Percentiles rank a stretch among this genome's conserved stretches.
These are phyloP conservation scores for Cryptococcus amylolentus DNA, from an alignment of 1,284 basidiomycete genomes.

Conservation along the genomic window DNA sequence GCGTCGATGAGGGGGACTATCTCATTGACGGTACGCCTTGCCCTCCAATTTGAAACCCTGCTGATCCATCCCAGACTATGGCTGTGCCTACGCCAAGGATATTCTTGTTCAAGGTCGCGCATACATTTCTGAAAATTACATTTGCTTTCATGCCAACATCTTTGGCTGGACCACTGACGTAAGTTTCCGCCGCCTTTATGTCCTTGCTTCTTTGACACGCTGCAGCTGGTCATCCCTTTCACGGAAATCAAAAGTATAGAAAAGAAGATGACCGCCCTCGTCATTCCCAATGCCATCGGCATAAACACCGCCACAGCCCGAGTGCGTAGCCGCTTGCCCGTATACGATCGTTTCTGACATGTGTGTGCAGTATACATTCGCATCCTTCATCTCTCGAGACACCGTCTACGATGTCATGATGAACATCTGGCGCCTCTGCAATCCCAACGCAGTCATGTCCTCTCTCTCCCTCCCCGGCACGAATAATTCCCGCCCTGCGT, in stretches of 20 bases:
- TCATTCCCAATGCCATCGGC: conserved; percentile 97
- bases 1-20: conserved; percentile 91
- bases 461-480: conserved; percentile 21
- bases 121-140: conserved; percentile 96
- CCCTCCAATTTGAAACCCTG: background rate
- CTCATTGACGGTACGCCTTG: conserved; percentile 80
- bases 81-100: conserved; percentile 92
- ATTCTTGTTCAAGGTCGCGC: conserved; percentile 93
- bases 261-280: conserved; percentile 97
- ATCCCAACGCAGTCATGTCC: conserved; percentile 62
- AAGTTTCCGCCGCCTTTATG: conserved; percentile 42
- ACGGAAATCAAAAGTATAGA: conserved; percentile 85
- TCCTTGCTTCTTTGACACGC: background rate
- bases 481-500: conserved; percentile 30
- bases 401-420: conserved; percentile 93
- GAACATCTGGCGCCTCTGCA: conserved; percentile 91
- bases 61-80: conserved; percentile 67
- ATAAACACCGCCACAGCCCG: conserved; percentile 70
- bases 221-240: conserved; percentile 83
- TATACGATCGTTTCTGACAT: background rate
- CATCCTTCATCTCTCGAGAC: conserved; percentile 93
- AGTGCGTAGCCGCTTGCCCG: conserved; percentile 26
- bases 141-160: conserved; percentile 98
- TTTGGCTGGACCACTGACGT: conserved; percentile 98
- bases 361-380: conserved; percentile 76